Evolutionary conservation across 495 filamentous ascomycete species (phyloP).

Genomic region (Haplographium delicatum): DNA sequence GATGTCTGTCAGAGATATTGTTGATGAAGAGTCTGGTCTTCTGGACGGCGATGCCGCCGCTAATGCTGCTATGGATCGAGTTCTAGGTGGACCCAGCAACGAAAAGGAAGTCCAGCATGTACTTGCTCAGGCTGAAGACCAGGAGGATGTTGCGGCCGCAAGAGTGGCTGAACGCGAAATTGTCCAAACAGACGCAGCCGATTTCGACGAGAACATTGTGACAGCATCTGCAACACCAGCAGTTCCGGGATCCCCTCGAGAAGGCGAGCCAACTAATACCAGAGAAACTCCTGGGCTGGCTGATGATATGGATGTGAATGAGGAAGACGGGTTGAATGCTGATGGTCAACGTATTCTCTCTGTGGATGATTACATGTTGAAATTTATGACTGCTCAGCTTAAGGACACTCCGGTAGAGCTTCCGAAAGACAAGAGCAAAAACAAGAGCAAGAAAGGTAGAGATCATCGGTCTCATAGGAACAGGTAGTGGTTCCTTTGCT

Average conservation of each 20-base stretch:
- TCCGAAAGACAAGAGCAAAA: slow-evolving; percentile 73
- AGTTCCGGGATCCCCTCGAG: slow-evolving; percentile 31
- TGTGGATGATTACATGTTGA: slow-evolving; percentile 84
- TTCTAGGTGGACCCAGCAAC: slow-evolving; percentile 58
- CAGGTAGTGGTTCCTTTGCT: slow-evolving; percentile 16
- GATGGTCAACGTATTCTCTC: slow-evolving; percentile 50
- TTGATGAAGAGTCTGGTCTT: slow-evolving; percentile 45
- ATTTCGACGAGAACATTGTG: slow-evolving; percentile 74
- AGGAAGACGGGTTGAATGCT: slow-evolving; percentile 46
- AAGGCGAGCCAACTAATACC: slow-evolving; percentile 22
- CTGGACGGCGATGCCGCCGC: slow-evolving; percentile 59
- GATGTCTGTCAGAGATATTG: slow-evolving; percentile 63
- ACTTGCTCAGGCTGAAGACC: slow-evolving; percentile 85
- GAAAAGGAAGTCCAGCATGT: slow-evolving; percentile 49
- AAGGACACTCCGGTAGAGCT: slow-evolving; percentile 73
- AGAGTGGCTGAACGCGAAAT: slow-evolving; percentile 85
- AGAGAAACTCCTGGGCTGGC: slow-evolving; percentile 22
- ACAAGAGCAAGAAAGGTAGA: slow-evolving; percentile 69
- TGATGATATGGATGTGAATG: slow-evolving; percentile 34
- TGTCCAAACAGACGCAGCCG: slow-evolving; percentile 76
- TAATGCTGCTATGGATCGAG: slow-evolving; percentile 79
- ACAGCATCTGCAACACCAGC: slow-evolving; percentile 37
- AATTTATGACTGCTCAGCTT: slow-evolving; percentile 69
- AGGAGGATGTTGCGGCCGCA: slow-evolving; percentile 85
- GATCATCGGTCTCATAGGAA: slow-evolving; percentile 40